phyloP scores from a whole-genome alignment of 768 basidiomycete genomes.

The Amanita fuliginea region DNA sequence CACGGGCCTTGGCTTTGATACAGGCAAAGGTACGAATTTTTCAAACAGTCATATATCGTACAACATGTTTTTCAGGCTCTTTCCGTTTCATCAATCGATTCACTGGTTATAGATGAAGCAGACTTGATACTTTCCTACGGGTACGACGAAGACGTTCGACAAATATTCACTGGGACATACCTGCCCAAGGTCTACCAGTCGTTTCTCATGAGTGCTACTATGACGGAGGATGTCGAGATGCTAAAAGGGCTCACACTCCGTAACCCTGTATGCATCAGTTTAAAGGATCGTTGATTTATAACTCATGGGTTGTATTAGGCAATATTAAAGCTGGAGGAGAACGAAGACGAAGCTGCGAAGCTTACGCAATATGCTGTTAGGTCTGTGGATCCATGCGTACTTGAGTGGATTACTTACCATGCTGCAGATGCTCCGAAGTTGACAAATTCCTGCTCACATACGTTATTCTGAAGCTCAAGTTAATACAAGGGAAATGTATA shows the following conservation, averaged over 20 bases:
- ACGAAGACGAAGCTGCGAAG: slow-evolving; percentile 68
- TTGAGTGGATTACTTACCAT: slow-evolving; percentile 2
- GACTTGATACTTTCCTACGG: slow-evolving; percentile 96
- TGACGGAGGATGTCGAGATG: slow-evolving; percentile 91
- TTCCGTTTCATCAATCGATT: slow-evolving; percentile 55
- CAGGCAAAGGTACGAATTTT: slow-evolving; percentile 20
- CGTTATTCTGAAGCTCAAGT: slow-evolving; percentile 91
- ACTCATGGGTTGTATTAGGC: slow-evolving; percentile 32
- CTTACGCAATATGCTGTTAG: slow-evolving; percentile 80
- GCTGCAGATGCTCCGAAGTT: slow-evolving; percentile 69
- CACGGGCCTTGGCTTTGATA: slow-evolving; percentile 21
- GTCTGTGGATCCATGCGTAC: slow-evolving; percentile 24
- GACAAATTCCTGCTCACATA: slow-evolving; percentile 97
- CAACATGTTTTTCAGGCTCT: slow-evolving; percentile 36
- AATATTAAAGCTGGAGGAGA: slow-evolving; percentile 81
- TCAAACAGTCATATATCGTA: not conserved
- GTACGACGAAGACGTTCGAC: slow-evolving; percentile 80
- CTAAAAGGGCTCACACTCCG: slow-evolving; percentile 82
- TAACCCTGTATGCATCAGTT: slow-evolving; percentile 51
- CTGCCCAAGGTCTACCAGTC: slow-evolving; percentile 81
- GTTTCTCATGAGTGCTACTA: slow-evolving; percentile 94
- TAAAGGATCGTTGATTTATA: slow-evolving; percentile 1
- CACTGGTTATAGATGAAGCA: slow-evolving; percentile 94
- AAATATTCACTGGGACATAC: slow-evolving; percentile 54
- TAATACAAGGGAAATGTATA: slow-evolving; percentile 93